Evolutionary conservation across 495 filamentous ascomycete species (phyloP).

Genomic region (Astrothelium macrocarpum): DNA sequence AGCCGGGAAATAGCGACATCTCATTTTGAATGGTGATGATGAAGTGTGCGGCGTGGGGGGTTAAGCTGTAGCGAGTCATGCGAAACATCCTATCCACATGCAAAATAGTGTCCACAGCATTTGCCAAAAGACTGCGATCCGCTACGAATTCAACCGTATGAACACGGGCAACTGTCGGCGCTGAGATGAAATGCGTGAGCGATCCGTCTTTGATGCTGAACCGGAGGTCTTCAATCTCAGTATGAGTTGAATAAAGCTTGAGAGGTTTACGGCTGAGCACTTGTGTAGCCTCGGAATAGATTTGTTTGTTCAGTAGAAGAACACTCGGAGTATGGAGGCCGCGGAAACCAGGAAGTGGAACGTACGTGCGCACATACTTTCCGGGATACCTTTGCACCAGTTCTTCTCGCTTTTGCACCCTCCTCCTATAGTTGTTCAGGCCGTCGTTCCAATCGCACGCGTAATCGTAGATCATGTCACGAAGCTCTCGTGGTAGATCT

Average conservation of each 20-base stretch:
- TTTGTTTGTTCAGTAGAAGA: conserved; percentile 19
- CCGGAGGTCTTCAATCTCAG: too few species aligned
- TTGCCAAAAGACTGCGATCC: too few species aligned
- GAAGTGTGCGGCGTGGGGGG: too few species aligned
- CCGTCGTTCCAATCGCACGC: conserved; percentile 9
- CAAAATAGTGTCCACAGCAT: too few species aligned
- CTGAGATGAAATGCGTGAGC: too few species aligned
- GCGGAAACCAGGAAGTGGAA: conserved; percentile 27
- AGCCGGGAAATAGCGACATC: not conserved
- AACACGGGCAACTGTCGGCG: too few species aligned
- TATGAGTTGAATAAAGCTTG: not conserved
- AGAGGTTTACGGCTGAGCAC: not conserved
- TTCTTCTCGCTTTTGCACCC: conserved; percentile 14
- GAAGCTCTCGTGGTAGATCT: conserved; percentile 15
- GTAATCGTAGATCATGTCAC: conserved; percentile 19
- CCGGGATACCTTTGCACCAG: not conserved
- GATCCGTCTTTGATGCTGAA: too few species aligned
- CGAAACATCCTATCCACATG: too few species aligned
- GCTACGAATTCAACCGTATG: too few species aligned
- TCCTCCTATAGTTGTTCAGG: conserved; percentile 4
- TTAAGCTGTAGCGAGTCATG: too few species aligned
- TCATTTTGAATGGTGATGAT: too few species aligned
- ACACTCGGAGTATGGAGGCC: conserved; percentile 17
- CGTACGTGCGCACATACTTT: conserved; percentile 10
- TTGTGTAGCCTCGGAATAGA: conserved; percentile 14